Percentiles rank a stretch among this genome's conserved stretches.
phyloP scores from a whole-genome alignment of 768 basidiomycete genomes.

The Agrocybe chaxingu region DNA sequence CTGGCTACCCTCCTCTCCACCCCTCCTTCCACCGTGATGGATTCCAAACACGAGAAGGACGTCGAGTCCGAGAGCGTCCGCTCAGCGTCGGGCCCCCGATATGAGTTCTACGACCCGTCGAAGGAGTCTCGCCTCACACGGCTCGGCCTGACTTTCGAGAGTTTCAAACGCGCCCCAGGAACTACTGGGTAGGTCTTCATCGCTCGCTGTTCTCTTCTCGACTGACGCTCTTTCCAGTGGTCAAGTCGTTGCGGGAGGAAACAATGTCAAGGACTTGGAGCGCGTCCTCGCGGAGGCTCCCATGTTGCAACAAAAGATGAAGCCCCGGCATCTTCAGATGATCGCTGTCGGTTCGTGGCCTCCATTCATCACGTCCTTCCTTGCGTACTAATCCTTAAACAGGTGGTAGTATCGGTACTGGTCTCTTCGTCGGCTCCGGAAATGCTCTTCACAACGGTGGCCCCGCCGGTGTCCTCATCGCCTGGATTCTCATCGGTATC shows the following conservation, averaged over 20 bases:
- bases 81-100: conserved; percentile 21
- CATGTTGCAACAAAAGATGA: conserved; percentile 48
- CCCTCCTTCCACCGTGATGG: conserved; percentile 19
- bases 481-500: conserved; percentile 42
- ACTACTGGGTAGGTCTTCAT: conserved; percentile 37
- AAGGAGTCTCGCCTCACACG: conserved; percentile 45
- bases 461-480: conserved; percentile 41
- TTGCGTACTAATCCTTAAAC: not conserved
- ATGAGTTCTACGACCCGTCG: conserved; percentile 43
- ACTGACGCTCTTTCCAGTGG: conserved; percentile 24
- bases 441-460: conserved; percentile 35
- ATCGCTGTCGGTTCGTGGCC: conserved; percentile 44
- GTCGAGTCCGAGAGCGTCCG: conserved; percentile 23
- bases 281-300: conserved; percentile 35
- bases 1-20: conserved; percentile 3
- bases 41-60: conserved; percentile 29
- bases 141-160: conserved; percentile 36
- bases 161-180: conserved; percentile 45
- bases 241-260: conserved; percentile 31
- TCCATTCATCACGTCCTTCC: not conserved
- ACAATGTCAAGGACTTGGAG: conserved; percentile 33
- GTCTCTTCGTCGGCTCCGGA: conserved; percentile 47
- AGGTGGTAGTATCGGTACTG: conserved; percentile 49
- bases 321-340: conserved; percentile 43
- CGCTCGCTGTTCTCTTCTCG: not conserved